Evolutionary conservation across 305 asterid genomes (phyloP).

Genomic region (Solanum hybrid): DNA sequence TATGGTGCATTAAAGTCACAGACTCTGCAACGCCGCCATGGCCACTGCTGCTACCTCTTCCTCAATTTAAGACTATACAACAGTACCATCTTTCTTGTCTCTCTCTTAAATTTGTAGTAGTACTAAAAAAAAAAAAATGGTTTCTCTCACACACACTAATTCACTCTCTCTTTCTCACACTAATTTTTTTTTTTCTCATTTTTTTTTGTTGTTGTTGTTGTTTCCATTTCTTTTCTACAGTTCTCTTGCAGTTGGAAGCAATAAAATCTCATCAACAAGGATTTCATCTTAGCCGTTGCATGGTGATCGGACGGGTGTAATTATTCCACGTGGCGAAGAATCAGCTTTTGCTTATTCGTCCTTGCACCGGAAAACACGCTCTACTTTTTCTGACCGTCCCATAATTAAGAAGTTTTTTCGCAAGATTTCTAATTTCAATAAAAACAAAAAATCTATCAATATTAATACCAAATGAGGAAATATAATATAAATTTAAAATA

Average conservation of each 20-base stretch:
- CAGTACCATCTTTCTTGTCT: constrained; percentile 17
- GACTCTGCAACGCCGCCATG: constrained; percentile 98
- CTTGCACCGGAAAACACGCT: constrained; percentile 69
- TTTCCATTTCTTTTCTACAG: constrained; percentile 40
- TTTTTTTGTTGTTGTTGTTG: not conserved
- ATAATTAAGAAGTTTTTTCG: constrained; percentile 18
- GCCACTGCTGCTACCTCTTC: constrained; percentile 51
- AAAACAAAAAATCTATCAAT: constrained; percentile 18
- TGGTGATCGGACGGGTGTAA: constrained; percentile 11
- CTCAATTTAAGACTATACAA: constrained; percentile 11
- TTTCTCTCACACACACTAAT: constrained; percentile 6
- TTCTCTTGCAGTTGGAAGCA: constrained; percentile 40
- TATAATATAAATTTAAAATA: constrained; percentile 19
- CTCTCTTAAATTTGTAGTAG: constrained; percentile 6
- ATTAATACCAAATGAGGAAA: constrained; percentile 42
- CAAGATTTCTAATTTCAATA: constrained; percentile 12
- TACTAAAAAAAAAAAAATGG: not conserved
- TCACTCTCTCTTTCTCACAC: not conserved
- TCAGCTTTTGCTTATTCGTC: constrained; percentile 30
- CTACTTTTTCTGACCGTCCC: constrained; percentile 49
- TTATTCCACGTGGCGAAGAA: constrained; percentile 29
- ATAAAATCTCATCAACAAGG: constrained; percentile 20
- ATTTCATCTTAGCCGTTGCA: constrained; percentile 30
- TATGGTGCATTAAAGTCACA: constrained; percentile 38
- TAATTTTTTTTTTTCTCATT: not conserved